Evolutionary conservation across 2,329 filamentous ascomycete species (phyloP).

Genomic region (Epichloe typhina): DNA sequence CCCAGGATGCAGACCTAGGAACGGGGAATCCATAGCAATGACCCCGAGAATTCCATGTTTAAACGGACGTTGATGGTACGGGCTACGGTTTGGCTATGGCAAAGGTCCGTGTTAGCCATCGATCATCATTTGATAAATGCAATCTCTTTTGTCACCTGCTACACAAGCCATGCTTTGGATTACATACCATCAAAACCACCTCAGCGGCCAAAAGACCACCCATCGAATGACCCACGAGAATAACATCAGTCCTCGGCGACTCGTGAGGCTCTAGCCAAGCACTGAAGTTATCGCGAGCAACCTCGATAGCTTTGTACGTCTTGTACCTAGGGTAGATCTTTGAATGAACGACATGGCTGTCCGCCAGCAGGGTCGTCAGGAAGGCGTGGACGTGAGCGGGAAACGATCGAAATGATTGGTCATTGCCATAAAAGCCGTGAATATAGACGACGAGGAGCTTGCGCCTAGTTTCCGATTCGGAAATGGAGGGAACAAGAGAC

Average conservation of each 20-base stretch:
- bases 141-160: neutral
- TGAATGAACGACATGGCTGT: conserved; percentile 70
- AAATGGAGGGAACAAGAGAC: conserved; percentile 23
- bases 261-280: conserved; percentile 71
- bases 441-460: conserved; percentile 69
- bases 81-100: conserved; percentile 20
- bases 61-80: conserved; percentile 29
- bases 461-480: conserved; percentile 24
- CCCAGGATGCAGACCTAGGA: conserved; percentile 78
- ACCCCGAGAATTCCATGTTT: conserved; percentile 69
- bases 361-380: conserved; percentile 50
- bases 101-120: neutral
- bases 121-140: neutral
- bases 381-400: conserved; percentile 75
- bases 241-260: conserved; percentile 57
- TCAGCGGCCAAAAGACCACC: conserved; percentile 82
- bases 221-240: conserved; percentile 82
- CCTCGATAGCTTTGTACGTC: conserved; percentile 56
- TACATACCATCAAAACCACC: conserved; percentile 49
- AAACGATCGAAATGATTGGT: conserved; percentile 77
- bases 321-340: conserved; percentile 77
- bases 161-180: neutral
- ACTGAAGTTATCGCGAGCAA: conserved; percentile 74
- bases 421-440: conserved; percentile 82
- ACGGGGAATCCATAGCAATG: conserved; percentile 74